Evolutionary conservation across 2,329 filamentous ascomycete genomes (phyloP), one percentile per base, ranked within the genome.

Genomic region (Pseudocercospora vitis): DNA sequence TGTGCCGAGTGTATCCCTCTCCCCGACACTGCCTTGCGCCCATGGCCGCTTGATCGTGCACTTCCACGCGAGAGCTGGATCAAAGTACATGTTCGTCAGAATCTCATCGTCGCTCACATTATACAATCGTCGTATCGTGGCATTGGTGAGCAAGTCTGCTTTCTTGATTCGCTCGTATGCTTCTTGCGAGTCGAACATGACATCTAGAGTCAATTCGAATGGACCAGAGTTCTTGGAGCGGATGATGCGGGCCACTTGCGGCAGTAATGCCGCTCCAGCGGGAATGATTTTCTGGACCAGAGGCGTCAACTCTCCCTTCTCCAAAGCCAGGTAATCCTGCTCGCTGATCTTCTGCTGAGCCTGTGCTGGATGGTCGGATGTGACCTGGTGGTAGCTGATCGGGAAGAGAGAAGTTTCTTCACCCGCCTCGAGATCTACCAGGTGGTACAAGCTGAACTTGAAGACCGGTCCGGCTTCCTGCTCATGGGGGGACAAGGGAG

Each of bases 141-240:
- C 57, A 16, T 59, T 57, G 0, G 61, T 68, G 1, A 79, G 63
- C 0, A 76, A 14, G 14, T 69, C 66, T 0, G 73, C 65, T 0
- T 61, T 49, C 26, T 53, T 53, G 19, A 32, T 44, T 8, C 50
- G 42, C 8, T 53, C 24, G 26, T 48, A 53, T 12, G 33, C 32
- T 18, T 47, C 24, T 19, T 39, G 18, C n/a, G 67, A 64, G 0
- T 63, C 64, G 59, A 81, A 81, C 48, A 81, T 75, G 35, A 78
- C 69, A 51, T 81, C 79, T 21, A 81, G 71, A 0, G 78, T 81
- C 23, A 81, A 69, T 56, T 81, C 77, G 53, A 72, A 81, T 0
- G 78, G 78, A 0, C 78, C 78, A 0, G 77, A 68, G 39, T 80
- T 81, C 60, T 81, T 82, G 11, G 75, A 77, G 0, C 78, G 71